These are phyloP conservation scores for Trifolium subterraneum DNA, from an alignment of 306 rosid species.

Conservation along the genomic window DNA sequence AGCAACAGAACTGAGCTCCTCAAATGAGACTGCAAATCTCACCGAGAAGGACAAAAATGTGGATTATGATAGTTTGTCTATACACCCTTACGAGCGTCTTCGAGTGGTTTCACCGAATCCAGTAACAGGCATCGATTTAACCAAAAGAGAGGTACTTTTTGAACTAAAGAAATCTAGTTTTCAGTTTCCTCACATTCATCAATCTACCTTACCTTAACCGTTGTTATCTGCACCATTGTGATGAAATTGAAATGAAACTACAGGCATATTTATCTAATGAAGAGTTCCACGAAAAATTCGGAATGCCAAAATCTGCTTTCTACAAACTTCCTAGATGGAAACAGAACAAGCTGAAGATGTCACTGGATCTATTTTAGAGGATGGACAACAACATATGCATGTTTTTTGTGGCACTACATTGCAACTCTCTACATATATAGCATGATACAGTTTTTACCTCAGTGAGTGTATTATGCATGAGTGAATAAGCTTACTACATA, in stretches of 20 bases:
- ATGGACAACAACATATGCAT: conserved; percentile 21
- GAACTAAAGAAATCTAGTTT: conserved; percentile 30
- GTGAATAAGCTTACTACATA: conserved; percentile 31
- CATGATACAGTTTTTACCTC: conserved; percentile 17
- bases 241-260: conserved; percentile 42
- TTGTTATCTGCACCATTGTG: conserved; percentile 32
- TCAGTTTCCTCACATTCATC: conserved; percentile 4
- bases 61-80: conserved; percentile 39
- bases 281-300: conserved; percentile 79
- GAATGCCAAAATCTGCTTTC: conserved; percentile 67
- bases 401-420: conserved; percentile 29
- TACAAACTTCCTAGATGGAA: conserved; percentile 92
- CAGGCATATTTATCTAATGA: conserved; percentile 81
- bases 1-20: conserved; percentile 41
- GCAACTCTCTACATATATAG: conserved; percentile 18
- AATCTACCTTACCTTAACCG: background rate
- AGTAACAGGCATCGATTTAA: conserved; percentile 65
- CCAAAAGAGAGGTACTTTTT: conserved; percentile 80
- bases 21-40: conserved; percentile 42
- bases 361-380: conserved; percentile 69
- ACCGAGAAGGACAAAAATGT: conserved; percentile 48
- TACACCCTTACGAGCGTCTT: conserved; percentile 75
- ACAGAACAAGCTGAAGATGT: conserved; percentile 91
- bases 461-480: conserved; percentile 30
- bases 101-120: conserved; percentile 69